phyloP scores from a whole-genome alignment of 257 asterid genomes.

The Penstemon davidsonii region DNA sequence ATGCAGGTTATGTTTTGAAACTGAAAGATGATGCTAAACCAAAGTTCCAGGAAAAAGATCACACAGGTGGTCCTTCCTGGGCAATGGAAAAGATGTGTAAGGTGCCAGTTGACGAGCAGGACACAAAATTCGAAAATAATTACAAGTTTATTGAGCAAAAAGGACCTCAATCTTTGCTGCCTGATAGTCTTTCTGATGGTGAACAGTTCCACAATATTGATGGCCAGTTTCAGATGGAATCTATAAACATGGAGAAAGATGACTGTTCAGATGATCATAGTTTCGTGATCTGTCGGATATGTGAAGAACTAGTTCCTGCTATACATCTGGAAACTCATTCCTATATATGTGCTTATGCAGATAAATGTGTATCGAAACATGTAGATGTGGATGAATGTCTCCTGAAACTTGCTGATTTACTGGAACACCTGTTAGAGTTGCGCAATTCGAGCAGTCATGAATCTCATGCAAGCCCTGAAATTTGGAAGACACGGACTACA shows the following conservation, averaged over 20 bases:
- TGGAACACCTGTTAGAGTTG: slow-evolving; percentile 76
- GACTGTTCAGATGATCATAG: slow-evolving; percentile 52
- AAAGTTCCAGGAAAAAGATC: slow-evolving; percentile 41
- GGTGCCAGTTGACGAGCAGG: slow-evolving; percentile 40
- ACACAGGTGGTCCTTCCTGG: slow-evolving; percentile 33
- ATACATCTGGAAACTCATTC: slow-evolving; percentile 90
- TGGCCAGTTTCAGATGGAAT: slow-evolving; percentile 42
- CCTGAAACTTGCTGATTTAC: slow-evolving; percentile 73
- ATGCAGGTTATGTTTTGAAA: slow-evolving; percentile 30
- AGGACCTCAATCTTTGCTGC: slow-evolving; percentile 30
- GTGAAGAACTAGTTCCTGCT: slow-evolving; percentile 86
- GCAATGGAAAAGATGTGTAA: slow-evolving; percentile 39
- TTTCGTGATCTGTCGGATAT: slow-evolving; percentile 87
- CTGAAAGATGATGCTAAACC: slow-evolving; percentile 37
- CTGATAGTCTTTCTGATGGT: slow-evolving; percentile 34
- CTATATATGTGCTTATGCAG: slow-evolving; percentile 91
- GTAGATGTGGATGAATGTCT: slow-evolving; percentile 83
- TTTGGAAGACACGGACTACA: slow-evolving; percentile 43
- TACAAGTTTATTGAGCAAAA: slow-evolving; percentile 34
- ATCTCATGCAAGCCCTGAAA: slow-evolving; percentile 57
- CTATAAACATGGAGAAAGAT: slow-evolving; percentile 50
- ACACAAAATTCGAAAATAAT: slow-evolving; percentile 32
- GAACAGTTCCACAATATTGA: slow-evolving; percentile 34
- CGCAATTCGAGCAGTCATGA: slow-evolving; percentile 51
- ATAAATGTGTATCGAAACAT: slow-evolving; percentile 69